A percentile compares a stretch with the other conserved stretches of the same genome.
Evolutionary conservation across 176 grass and related monocot species (phyloP).

Genomic region (Lolium perenne): DNA sequence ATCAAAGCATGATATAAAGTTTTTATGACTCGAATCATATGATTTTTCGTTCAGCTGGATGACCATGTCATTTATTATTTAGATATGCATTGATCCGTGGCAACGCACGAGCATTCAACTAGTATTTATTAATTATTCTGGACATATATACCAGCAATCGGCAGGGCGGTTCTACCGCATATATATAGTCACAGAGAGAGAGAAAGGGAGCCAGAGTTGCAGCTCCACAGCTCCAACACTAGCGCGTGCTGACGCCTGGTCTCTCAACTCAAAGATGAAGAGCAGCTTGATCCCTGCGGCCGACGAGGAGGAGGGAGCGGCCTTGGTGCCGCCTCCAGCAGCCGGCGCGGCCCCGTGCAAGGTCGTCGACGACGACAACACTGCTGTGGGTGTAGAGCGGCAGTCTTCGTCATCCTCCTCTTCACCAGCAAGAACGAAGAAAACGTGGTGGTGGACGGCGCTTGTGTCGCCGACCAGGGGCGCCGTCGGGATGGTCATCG

Average conservation of each 20-base stretch:
- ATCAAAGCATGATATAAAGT: too few relatives aligned
- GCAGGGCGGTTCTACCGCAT: neutral
- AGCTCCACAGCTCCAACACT: neutral
- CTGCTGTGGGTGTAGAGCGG: neutral
- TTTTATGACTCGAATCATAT: too few relatives aligned
- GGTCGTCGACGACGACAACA: neutral
- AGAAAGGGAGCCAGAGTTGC: neutral
- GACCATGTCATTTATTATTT: too few relatives aligned
- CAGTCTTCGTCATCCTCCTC: neutral
- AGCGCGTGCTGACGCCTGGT: neutral
- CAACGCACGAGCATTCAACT: too few relatives aligned
- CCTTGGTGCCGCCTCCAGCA: neutral
- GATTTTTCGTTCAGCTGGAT: too few relatives aligned
- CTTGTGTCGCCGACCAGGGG: conserved; percentile 23
- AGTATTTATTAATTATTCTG: too few relatives aligned
- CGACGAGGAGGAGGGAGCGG: conserved; percentile 3
- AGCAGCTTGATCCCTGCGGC: neutral
- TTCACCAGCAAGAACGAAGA: neutral
- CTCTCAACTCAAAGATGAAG: neutral
- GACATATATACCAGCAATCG: neutral
- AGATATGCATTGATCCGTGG: too few relatives aligned
- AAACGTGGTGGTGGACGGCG: neutral
- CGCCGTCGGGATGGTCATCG: conserved; percentile 51
- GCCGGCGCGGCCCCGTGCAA: neutral
- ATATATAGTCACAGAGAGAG: neutral